Evolutionary conservation across 208 protist genomes (phyloP).

Genomic region (Leishmania amazonensis): DNA sequence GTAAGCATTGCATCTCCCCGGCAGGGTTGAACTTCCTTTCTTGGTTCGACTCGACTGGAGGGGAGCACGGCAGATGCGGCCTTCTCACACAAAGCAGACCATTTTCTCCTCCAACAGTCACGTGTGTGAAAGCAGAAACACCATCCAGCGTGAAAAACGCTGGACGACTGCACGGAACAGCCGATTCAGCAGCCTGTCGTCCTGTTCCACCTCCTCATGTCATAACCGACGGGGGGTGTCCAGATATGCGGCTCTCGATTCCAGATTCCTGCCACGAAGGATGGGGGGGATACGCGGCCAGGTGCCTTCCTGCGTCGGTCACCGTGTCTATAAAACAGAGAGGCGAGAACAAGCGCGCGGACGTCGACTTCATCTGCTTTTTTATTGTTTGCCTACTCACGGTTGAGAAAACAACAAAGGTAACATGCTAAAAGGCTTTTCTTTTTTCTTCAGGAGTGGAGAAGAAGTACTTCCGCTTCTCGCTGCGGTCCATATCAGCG

Average conservation of each 20-base stretch:
- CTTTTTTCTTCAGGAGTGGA: neutral
- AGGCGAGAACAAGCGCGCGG: neutral
- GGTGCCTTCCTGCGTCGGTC: neutral
- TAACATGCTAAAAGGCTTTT: neutral
- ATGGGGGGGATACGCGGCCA: neutral
- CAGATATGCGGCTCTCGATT: neutral
- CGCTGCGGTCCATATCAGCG: neutral
- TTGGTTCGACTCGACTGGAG: neutral
- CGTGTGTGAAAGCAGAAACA: neutral
- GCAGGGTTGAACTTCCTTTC: neutral
- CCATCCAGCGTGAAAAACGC: neutral
- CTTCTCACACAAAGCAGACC: neutral
- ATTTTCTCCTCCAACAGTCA: neutral
- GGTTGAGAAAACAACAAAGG: neutral
- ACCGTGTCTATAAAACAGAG: neutral
- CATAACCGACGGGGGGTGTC: neutral
- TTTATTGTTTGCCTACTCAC: neutral
- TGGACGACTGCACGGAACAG: neutral
- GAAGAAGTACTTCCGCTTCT: neutral
- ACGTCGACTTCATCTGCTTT: neutral
- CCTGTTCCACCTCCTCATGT: neutral
- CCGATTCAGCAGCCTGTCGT: neutral
- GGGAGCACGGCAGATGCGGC: neutral
- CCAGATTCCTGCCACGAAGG: neutral
- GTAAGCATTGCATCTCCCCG: neutral